Evolutionary conservation across 495 filamentous ascomycete genomes (phyloP).

Genomic region (Barbatosphaeria neglecta): DNA sequence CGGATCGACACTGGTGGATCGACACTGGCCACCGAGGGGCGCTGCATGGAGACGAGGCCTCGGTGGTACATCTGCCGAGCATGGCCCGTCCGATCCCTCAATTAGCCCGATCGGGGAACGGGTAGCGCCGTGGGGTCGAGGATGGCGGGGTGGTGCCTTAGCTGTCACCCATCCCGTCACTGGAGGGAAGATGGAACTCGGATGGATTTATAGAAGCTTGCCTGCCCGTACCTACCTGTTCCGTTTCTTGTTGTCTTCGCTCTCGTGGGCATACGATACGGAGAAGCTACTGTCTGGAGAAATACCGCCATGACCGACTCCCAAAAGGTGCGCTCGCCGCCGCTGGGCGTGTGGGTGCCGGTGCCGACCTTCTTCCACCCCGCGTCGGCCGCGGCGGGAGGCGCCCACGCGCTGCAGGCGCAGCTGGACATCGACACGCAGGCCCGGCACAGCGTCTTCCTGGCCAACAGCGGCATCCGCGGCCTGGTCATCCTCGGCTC

Average conservation of each 20-base stretch:
- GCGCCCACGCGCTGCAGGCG: slow-evolving; percentile 8
- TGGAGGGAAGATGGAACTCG: too few relatives aligned
- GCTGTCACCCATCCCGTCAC: too few relatives aligned
- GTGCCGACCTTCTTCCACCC: slow-evolving; percentile 31
- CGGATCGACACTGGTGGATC: too few relatives aligned
- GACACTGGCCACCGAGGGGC: too few relatives aligned
- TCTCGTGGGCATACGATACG: too few relatives aligned
- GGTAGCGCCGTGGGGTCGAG: too few relatives aligned
- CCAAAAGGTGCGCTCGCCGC: slow-evolving; percentile 10
- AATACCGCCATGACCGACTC: neutral
- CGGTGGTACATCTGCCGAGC: neutral
- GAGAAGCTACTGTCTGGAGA: too few relatives aligned
- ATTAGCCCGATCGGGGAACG: too few relatives aligned
- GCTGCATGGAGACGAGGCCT: neutral
- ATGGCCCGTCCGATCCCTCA: too few relatives aligned
- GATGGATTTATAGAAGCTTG: too few relatives aligned
- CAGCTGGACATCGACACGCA: slow-evolving; percentile 45
- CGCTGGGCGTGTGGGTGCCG: slow-evolving; percentile 31
- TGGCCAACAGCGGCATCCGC: slow-evolving; percentile 48
- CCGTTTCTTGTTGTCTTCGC: neutral
- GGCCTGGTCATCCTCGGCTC: slow-evolving; percentile 57
- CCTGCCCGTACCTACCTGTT: too few relatives aligned
- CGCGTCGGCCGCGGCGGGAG: slow-evolving; percentile 9
- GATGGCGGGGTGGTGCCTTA: too few relatives aligned
- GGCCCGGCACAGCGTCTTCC: slow-evolving; percentile 46